These are phyloP conservation scores for Tilletia setariae DNA, from an alignment of 1,284 basidiomycete species.

Conservation along the genomic window DNA sequence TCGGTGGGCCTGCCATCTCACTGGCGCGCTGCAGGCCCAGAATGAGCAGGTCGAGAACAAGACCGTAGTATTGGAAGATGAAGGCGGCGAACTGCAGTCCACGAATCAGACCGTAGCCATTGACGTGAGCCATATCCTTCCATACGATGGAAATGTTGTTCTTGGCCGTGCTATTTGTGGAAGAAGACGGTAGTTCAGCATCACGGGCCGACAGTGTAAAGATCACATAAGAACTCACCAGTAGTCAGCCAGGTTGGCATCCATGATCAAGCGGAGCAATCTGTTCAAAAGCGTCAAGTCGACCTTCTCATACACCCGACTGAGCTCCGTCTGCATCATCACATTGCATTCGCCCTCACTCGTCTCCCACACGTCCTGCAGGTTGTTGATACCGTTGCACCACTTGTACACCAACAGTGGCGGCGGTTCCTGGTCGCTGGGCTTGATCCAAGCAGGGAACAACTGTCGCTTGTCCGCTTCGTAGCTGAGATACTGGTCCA, in stretches of 20 bases:
- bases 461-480: conserved; percentile 54
- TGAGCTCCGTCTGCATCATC: conserved; percentile 53
- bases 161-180: conserved; percentile 45
- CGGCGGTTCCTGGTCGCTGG: conserved; percentile 52
- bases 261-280: conserved; percentile 53
- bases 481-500: conserved; percentile 53
- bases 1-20: conserved; percentile 53
- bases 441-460: conserved; percentile 55
- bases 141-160: conserved; percentile 54
- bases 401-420: conserved; percentile 55
- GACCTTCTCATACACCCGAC: conserved; percentile 53
- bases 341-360: conserved; percentile 52
- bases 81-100: conserved; percentile 53
- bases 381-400: conserved; percentile 54
- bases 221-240: background rate
- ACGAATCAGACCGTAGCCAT: conserved; percentile 52
- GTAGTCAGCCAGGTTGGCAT: conserved; percentile 54
- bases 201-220: background rate
- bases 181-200: background rate
- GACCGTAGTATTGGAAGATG: conserved; percentile 54
- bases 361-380: conserved; percentile 47
- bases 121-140: conserved; percentile 55
- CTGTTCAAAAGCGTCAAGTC: conserved; percentile 53
- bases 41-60: conserved; percentile 52
- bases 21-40: conserved; percentile 51